Evolutionary conservation across 148 eudicot species (phyloP).

Genomic region (Vaccinium corymbosum): DNA sequence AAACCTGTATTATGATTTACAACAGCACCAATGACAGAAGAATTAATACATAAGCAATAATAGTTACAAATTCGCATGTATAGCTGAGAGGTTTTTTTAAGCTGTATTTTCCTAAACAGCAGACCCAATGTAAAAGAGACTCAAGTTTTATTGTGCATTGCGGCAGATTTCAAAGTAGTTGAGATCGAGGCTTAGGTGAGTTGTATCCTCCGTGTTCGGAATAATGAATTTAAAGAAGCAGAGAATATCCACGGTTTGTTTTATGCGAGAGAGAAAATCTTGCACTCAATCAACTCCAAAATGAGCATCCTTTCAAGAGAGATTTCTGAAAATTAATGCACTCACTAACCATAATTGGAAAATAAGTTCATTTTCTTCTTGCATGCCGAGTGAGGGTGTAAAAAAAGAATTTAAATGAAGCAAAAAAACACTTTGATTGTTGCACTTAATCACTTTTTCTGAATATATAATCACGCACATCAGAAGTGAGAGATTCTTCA

Average conservation of each 20-base stretch:
- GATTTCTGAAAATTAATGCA: neutral
- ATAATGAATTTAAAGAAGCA: neutral
- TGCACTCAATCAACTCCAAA: neutral
- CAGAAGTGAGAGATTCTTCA: neutral
- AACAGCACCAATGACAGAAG: neutral
- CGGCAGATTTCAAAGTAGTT: neutral
- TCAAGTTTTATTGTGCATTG: neutral
- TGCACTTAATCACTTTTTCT: neutral
- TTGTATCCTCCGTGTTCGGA: neutral
- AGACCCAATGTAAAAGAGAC: neutral
- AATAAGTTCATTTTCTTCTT: neutral
- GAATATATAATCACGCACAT: neutral
- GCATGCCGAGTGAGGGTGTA: neutral
- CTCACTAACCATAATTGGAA: neutral
- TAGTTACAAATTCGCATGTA: neutral
- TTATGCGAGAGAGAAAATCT: neutral
- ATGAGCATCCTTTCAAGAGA: neutral
- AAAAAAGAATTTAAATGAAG: neutral
- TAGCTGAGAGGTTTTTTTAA: neutral
- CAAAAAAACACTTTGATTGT: neutral
- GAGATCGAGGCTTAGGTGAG: neutral
- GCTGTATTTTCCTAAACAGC: neutral
- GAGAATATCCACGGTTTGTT: neutral
- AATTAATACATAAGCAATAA: neutral
- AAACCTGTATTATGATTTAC: constrained; percentile 50